These are phyloP conservation scores for Auricularia auricula-judae DNA, from an alignment of 768 basidiomycete species.

Conservation along the genomic window DNA sequence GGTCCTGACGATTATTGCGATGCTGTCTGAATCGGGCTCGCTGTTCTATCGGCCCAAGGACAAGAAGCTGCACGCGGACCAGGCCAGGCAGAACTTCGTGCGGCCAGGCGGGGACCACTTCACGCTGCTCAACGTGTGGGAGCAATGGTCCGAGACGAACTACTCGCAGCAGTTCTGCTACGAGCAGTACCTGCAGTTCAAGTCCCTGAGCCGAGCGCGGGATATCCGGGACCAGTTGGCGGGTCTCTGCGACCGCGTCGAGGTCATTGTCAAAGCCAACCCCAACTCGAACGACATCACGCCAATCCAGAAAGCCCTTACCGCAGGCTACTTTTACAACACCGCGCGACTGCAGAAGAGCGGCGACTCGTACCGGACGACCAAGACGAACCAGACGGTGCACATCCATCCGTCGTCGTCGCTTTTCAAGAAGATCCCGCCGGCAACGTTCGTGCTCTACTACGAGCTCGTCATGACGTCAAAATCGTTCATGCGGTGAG, in stretches of 20 bases:
- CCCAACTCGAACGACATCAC: conserved; percentile 89
- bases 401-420: conserved; percentile 95
- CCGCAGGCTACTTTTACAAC: conserved; percentile 93
- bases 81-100: conserved; percentile 94
- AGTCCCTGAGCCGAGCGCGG: conserved; percentile 85
- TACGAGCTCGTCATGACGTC: conserved; percentile 97
- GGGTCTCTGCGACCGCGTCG: conserved; percentile 91
- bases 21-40: conserved; percentile 92
- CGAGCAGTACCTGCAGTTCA: conserved; percentile 91
- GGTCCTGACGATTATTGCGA: conserved; percentile 93
- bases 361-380: conserved; percentile 92
- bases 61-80: conserved; percentile 95
- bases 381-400: conserved; percentile 93
- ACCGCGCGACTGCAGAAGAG: conserved; percentile 90
- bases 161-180: conserved; percentile 97
- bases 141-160: conserved; percentile 97
- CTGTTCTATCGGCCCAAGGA: conserved; percentile 97
- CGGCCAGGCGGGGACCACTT: conserved; percentile 96
- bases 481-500: conserved; percentile 87
- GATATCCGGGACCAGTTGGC: conserved; percentile 96
- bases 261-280: conserved; percentile 78
- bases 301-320: conserved; percentile 90
- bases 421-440: conserved; percentile 92
- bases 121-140: conserved; percentile 94
- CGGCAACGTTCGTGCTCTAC: conserved; percentile 80